Evolutionary conservation across 768 basidiomycete genomes (phyloP), one percentile per base, ranked within the genome.

Genomic region (Ephemerocybe angulata): DNA sequence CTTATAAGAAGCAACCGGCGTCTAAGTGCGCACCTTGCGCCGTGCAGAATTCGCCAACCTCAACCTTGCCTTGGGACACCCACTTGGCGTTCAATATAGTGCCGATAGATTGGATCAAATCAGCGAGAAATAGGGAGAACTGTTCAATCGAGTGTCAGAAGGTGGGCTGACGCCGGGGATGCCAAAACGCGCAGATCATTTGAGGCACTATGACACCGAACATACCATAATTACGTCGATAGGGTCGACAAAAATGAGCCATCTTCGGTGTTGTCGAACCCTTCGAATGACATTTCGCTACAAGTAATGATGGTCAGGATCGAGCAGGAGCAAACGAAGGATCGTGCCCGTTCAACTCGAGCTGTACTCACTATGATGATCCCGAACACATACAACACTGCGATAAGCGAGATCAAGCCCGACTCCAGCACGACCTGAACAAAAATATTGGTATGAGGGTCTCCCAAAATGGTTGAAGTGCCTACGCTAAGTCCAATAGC

Each of bases 101-200:
- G 3, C 74, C 73, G 17, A 70, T 5, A 1, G 67, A 66, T 57
- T 74, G 71, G n/a, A 72, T n/a, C 3, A 71, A 41, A 42, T 73
- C 73, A 12, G 17, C 27, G 17, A 49, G 31, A 19, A 49, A 49
- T 4, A 49, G n/a, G 13, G 47, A 49, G 24, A 49, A 33, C 47
- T 49, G 19, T n/a, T n/a, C n/a, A n/a, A n/a, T n/a, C n/a, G 6
- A 17, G 11, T 33, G 24, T 11, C 22, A 48, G n/a, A 2, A 13
- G 1, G 1, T 3, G 3, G 8, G 2, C 3, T 19, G 1, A 2
- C 21, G 21, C 21, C 22, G 13, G 3, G 7, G 3, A 13, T 2
- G 22, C 15, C 17, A 40, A 12, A 15, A 7, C 1, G n/a, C 35
- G n/a, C n/a, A n/a, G n/a, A n/a, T n/a, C n/a, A n/a, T n/a, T n/a